Conservation (phyloP, 2,329 filamentous ascomycete genomes). For the Hirsutella rhossiliensis region DNA sequence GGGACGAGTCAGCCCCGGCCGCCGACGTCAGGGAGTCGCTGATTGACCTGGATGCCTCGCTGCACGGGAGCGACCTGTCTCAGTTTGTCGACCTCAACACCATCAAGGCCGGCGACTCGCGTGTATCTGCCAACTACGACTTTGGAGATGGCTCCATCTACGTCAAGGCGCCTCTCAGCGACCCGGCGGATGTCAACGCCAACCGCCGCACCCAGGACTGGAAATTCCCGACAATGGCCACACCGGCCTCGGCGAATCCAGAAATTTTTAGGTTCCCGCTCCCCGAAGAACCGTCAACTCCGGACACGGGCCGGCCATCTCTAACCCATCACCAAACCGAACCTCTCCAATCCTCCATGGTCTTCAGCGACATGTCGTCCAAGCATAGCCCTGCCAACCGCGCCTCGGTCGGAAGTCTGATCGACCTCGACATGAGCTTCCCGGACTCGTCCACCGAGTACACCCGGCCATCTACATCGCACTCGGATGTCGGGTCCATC, state of each 20-base stretch:
- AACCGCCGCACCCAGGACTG: conserved; percentile 42
- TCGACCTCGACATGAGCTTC: conserved; percentile 43
- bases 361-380: conserved; percentile 28
- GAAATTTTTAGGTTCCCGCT: conserved; percentile 40
- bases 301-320: conserved; percentile 26
- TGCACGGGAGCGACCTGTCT: conserved; percentile 42
- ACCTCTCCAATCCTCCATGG: conserved; percentile 29
- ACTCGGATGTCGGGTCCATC: conserved; percentile 45
- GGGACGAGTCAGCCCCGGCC: conserved; percentile 39
- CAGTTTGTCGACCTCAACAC: conserved; percentile 51
- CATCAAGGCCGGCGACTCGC: conserved; percentile 36
- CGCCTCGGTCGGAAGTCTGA: conserved; percentile 32
- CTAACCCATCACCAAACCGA: conserved; percentile 40
- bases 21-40: conserved; percentile 47
- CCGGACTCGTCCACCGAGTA: conserved; percentile 37
- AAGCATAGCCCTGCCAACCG: conserved; percentile 22
- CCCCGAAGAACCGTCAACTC: conserved; percentile 17
- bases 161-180: conserved; percentile 40
- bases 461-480: conserved; percentile 44
- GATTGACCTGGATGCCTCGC: conserved; percentile 51
- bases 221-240: conserved; percentile 43
- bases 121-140: conserved; percentile 36
- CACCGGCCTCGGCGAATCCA: conserved; percentile 38
- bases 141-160: conserved; percentile 28
- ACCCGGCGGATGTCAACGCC: conserved; percentile 41